Conservation (phyloP, 306 rosid genomes). For the Rubus parviflorus region DNA sequence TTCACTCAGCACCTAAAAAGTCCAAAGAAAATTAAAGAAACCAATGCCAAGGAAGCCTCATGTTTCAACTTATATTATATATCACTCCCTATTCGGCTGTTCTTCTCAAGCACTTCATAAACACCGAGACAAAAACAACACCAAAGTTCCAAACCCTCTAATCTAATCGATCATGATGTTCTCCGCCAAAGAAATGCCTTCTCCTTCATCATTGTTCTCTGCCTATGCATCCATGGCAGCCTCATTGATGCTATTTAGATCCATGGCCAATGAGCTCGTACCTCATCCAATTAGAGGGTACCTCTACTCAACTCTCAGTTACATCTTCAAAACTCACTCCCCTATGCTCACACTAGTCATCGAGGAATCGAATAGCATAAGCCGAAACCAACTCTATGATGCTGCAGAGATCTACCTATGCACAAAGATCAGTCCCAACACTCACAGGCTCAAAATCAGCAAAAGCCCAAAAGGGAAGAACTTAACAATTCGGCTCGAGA, state of each 20-base stretch:
- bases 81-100: not conserved
- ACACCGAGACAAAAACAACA: not conserved
- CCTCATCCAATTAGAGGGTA: conserved; percentile 64
- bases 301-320: conserved; percentile 39
- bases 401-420: conserved; percentile 71
- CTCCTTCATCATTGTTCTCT: conserved; percentile 70
- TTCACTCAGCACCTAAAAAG: not conserved
- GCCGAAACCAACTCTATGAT: conserved; percentile 65
- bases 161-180: conserved; percentile 41
- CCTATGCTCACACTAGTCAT: conserved; percentile 62
- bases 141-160: not conserved
- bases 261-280: conserved; percentile 70
- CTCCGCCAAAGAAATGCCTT: conserved; percentile 57
- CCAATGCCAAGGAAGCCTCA: not conserved
- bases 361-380: conserved; percentile 56
- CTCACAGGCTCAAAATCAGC: conserved; percentile 53
- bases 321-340: conserved; percentile 49
- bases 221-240: conserved; percentile 86
- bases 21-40: not conserved
- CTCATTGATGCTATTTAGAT: conserved; percentile 63
- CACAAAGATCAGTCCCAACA: conserved; percentile 50
- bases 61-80: not conserved
- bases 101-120: not conserved
- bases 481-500: conserved; percentile 54
- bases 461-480: conserved; percentile 58